phyloP scores from a whole-genome alignment of 2,329 filamentous ascomycete genomes.

The Paraconiothyrium sp. region DNA sequence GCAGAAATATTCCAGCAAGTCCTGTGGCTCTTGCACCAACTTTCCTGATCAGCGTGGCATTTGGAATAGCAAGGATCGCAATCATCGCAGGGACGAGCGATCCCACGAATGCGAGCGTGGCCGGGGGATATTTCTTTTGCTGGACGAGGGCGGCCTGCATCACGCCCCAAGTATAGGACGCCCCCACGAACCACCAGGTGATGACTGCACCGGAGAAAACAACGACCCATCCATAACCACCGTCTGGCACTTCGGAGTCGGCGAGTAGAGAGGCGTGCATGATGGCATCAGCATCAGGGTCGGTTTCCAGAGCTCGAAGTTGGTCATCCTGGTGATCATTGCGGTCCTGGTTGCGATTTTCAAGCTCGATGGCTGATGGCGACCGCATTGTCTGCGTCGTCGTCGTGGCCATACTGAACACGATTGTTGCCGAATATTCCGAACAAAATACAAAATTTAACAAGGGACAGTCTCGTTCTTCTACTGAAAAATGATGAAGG shows the following conservation, averaged over 20 bases:
- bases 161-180: slow-evolving; percentile 4
- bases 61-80: slow-evolving; percentile 1
- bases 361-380: not conserved
- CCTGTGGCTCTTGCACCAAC: not conserved
- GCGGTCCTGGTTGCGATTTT: not conserved
- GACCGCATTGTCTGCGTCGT: not conserved
- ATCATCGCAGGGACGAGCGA: slow-evolving; percentile 5
- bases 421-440: not conserved
- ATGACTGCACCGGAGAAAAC: slow-evolving; percentile 7
- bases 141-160: slow-evolving; percentile 6
- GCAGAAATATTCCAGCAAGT: not conserved
- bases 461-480: not conserved
- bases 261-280: slow-evolving; percentile 5
- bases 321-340: not conserved
- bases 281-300: slow-evolving; percentile 5
- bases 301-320: slow-evolving; percentile 6
- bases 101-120: slow-evolving; percentile 4
- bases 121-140: slow-evolving; percentile 1
- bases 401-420: not conserved
- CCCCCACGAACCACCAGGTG: slow-evolving; percentile 1
- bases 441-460: not conserved
- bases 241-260: slow-evolving; percentile 7
- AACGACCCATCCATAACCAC: slow-evolving; percentile 3
- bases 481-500: not conserved
- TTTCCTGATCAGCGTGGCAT: slow-evolving; percentile 8